Base-by-base conservation (phyloP, 2,329 filamentous ascomycete genomes). In the Fusarium sp. region DNA sequence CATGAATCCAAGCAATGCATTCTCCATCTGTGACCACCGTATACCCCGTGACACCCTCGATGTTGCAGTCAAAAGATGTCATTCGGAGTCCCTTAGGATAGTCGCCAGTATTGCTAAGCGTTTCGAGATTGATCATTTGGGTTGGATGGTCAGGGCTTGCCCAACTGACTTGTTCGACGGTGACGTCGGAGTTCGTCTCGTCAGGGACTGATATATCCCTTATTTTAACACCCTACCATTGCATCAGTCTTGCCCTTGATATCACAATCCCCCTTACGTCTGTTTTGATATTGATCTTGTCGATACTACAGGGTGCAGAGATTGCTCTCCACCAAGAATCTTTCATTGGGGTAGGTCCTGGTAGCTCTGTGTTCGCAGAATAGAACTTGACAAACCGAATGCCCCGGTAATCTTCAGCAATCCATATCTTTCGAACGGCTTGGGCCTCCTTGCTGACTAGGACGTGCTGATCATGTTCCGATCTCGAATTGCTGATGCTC, bases 361-460 rank as follows among this genome's bases (percentile, higher is more conserved):
- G 20, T 15, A 66, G 23, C 8, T 14, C 25, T 13, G 37, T 31
- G 31, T 50, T 42, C 46, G 45, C 46, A 33, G 46, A n/a, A 37
- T 41, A 53, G 21, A 66, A 45, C 9, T 42, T 53, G 4, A 67
- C 39, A 46, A 1, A 45, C 3, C 62, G 58, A 5, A 67, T 63
- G n/a, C 62, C 64, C n/a, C 64, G 57, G 37, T 47, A 14, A 25
- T 66, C 42, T 56, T 67, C 62, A 36, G 64, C 49, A n/a, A 63
- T 59, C 42, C 53, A 63, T 21, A 63, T 67, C 46, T 63, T 66
- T 1, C 20, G n/a, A 3, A 56, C 27, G 35, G 37, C 2, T 14
- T 48, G 18, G 6, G 25, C 49, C 17, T 21, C 25, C 9, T 47
- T 66, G 3, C 21, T 66, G 11, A 33, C 46, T 21, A 67, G 11